Evolutionary conservation across 164 flowering plant genomes (phyloP), one percentile per base, ranked within the genome.

Genomic region (Macadamia integrifolia): DNA sequence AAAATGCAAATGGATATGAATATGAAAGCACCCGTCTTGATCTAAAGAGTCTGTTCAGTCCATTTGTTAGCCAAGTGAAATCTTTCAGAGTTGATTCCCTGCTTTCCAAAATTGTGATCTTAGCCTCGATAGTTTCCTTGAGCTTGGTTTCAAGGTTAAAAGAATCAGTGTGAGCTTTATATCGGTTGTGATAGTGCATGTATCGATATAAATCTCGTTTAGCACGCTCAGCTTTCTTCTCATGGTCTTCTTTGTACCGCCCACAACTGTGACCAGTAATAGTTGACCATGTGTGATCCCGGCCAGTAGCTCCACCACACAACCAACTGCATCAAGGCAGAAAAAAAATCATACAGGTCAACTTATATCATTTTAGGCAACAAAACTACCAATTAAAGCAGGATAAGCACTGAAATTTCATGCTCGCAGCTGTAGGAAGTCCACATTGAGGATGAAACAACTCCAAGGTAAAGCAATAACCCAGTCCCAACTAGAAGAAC

Each of bases 1-100:
- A 86, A 72, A 67, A 86, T 60, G 88, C 88, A 78, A 83, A 80
- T 17, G 85, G 80, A 69, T 84, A 86, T 44, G 90, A 84, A 74
- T 80, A 86, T 6, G 83, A 82, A 65, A 86, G 81, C 56, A 85
- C 77, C 32, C 82, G 78, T 72, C 87, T 83, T 9, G 88, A 85
- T 68, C 87, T 77, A 61, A 77, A 80, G 65, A 86, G 84, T 69
- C 87, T 80, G 65, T 64, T 44, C 23, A 80, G 75, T 44, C 87
- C 88, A 71, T 78, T 78, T 7, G 70, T 71, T n/a, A 85, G 81
- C 90, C 90, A 86, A 64, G 81, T 79, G 64, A 77, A 79, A 72
- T 86, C 87, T 66, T 69, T 75, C 10, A 74, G 75, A 52, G 35
- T 64, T 23, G 77, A 73, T 62, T 78, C 80, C 68, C 64, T 78